phyloP scores from a whole-genome alignment of 1,139 yeast genomes.

The Diutina mesorugosa region DNA sequence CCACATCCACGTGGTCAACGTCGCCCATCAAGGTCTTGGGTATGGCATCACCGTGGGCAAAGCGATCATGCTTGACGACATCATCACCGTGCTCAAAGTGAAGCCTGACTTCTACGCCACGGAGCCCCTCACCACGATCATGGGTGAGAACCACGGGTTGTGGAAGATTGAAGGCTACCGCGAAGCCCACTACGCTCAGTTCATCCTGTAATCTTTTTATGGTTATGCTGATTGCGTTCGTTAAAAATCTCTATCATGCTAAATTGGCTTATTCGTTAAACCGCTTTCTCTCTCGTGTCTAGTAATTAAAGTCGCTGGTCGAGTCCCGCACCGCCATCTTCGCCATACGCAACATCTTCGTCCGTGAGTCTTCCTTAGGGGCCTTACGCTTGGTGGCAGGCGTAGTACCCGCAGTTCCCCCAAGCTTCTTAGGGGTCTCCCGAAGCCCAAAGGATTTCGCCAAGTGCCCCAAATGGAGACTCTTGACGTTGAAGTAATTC shows the following conservation, averaged over 20 bases:
- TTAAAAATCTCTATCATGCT: neutral
- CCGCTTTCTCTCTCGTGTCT: neutral
- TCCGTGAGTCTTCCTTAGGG: slow-evolving; percentile 45
- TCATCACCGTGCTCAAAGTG: slow-evolving; percentile 54
- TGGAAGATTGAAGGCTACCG: slow-evolving; percentile 27
- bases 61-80: slow-evolving; percentile 70
- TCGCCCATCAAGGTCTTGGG: slow-evolving; percentile 61
- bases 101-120: slow-evolving; percentile 32
- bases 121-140: slow-evolving; percentile 36
- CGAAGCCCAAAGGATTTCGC: slow-evolving; percentile 92
- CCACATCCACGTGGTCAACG: slow-evolving; percentile 83
- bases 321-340: slow-evolving; percentile 49
- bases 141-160: slow-evolving; percentile 71
- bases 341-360: slow-evolving; percentile 71
- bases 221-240: neutral
- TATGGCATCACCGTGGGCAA: slow-evolving; percentile 66
- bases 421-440: slow-evolving; percentile 80
- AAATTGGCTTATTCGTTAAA: neutral
- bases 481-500: slow-evolving; percentile 63
- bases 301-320: slow-evolving; percentile 65
- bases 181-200: neutral
- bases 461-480: slow-evolving; percentile 84
- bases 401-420: slow-evolving; percentile 14
- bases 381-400: slow-evolving; percentile 10
- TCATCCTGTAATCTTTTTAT: neutral